These are phyloP conservation scores for Populus tremula DNA, from an alignment of 345 rosid genomes.

Conservation along the genomic window DNA sequence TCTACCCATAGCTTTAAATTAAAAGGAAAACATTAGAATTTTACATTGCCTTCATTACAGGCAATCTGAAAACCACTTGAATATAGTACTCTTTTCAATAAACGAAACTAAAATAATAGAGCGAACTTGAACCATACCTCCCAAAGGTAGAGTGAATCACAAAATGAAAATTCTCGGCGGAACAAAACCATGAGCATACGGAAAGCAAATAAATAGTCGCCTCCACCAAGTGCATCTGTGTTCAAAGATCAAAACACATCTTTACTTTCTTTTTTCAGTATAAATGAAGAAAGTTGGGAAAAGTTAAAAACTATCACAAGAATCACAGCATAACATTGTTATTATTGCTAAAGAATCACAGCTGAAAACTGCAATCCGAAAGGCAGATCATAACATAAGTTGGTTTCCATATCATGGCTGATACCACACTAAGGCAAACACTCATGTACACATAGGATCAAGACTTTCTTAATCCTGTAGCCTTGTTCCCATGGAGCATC, in stretches of 20 bases:
- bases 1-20: neutral
- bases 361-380: conserved; percentile 1
- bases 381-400: neutral
- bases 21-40: neutral
- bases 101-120: neutral
- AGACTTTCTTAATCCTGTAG: neutral
- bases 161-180: conserved; percentile 91
- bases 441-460: neutral
- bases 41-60: neutral
- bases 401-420: neutral
- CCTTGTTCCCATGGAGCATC: neutral
- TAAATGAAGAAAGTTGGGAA: conserved; percentile 7
- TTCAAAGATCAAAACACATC: conserved; percentile 15
- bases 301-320: neutral
- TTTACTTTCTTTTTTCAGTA: neutral
- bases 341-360: conserved; percentile 1
- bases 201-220: conserved; percentile 92
- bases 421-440: neutral
- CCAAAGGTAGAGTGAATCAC: conserved; percentile 96
- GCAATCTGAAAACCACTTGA: neutral
- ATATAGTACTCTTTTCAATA: neutral
- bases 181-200: conserved; percentile 97
- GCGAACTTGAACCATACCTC: conserved; percentile 55
- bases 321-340: neutral
- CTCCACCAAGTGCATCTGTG: conserved; percentile 91